These are phyloP conservation scores for Ceratocystis colombiana DNA, from an alignment of 2,329 filamentous ascomycete genomes.

Conservation along the genomic window DNA sequence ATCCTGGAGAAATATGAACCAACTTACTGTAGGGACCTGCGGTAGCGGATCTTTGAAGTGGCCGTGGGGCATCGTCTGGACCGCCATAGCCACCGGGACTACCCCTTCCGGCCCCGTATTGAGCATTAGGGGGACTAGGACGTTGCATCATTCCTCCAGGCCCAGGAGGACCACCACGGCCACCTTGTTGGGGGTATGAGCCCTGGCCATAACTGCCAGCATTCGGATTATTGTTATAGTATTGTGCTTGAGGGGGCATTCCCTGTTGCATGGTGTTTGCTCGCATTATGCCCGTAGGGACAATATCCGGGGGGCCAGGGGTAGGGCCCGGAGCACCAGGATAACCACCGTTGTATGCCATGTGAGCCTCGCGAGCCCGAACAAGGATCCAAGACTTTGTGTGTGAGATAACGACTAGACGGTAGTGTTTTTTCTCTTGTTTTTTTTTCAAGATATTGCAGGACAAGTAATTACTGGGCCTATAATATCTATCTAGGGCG, in stretches of 20 bases:
- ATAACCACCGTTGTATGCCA: conserved; percentile 23
- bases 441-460: not conserved
- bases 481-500: not conserved
- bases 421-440: too few relatives aligned
- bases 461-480: not conserved
- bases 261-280: conserved; percentile 11
- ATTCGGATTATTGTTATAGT: conserved; percentile 40
- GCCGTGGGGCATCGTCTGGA: conserved; percentile 8
- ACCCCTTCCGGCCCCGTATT: conserved; percentile 28
- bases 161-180: conserved; percentile 38
- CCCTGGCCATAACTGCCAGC: conserved; percentile 39
- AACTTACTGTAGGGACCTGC: conserved; percentile 12
- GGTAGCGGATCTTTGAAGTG: conserved; percentile 26
- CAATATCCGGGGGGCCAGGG: conserved; percentile 15
- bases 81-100: conserved; percentile 15
- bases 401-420: not conserved
- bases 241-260: conserved; percentile 38
- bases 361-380: not conserved
- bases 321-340: conserved; percentile 19
- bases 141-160: conserved; percentile 33
- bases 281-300: conserved; percentile 7
- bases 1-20: not conserved
- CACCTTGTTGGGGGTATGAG: conserved; percentile 37
- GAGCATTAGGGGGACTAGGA: conserved; percentile 35
- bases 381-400: not conserved